These are phyloP conservation scores for Penicillium concentricum DNA, from an alignment of 2,329 filamentous ascomycete species.

Conservation along the genomic window DNA sequence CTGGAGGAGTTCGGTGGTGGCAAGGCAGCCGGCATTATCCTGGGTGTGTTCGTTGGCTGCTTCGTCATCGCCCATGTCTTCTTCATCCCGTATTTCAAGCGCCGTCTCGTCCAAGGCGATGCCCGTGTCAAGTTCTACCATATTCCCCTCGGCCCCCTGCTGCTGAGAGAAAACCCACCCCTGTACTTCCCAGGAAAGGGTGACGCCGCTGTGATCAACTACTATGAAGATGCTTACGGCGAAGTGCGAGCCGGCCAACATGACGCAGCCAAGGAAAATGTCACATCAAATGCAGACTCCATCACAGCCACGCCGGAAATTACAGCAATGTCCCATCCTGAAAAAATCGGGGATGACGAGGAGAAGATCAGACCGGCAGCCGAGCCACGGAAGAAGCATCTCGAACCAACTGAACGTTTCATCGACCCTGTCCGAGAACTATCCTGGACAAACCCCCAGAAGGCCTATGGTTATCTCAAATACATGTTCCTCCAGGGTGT, in stretches of 20 bases:
- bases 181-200: constrained; percentile 44
- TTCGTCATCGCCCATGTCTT: constrained; percentile 24
- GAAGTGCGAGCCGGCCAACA: constrained; percentile 23
- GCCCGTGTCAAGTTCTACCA: constrained; percentile 26
- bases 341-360: constrained; percentile 12
- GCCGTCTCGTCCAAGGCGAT: constrained; percentile 27
- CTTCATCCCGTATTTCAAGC: constrained; percentile 30
- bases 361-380: constrained; percentile 19
- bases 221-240: constrained; percentile 39
- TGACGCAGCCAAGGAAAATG: neutral
- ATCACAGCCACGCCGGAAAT: constrained; percentile 6
- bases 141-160: constrained; percentile 42
- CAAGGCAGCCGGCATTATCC: constrained; percentile 25
- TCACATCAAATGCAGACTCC: constrained; percentile 6
- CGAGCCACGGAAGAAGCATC: constrained; percentile 16
- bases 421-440: constrained; percentile 19
- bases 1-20: constrained; percentile 28
- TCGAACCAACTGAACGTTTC: constrained; percentile 27
- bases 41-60: constrained; percentile 30
- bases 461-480: constrained; percentile 42
- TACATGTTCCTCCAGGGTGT: constrained; percentile 46
- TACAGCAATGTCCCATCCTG: neutral
- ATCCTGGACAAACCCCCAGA: constrained; percentile 17
- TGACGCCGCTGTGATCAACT: constrained; percentile 39
- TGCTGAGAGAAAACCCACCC: constrained; percentile 39